These are phyloP conservation scores for Tetradesmus lagerheimii DNA, from an alignment of 139 green algal genomes.

Conservation along the genomic window DNA sequence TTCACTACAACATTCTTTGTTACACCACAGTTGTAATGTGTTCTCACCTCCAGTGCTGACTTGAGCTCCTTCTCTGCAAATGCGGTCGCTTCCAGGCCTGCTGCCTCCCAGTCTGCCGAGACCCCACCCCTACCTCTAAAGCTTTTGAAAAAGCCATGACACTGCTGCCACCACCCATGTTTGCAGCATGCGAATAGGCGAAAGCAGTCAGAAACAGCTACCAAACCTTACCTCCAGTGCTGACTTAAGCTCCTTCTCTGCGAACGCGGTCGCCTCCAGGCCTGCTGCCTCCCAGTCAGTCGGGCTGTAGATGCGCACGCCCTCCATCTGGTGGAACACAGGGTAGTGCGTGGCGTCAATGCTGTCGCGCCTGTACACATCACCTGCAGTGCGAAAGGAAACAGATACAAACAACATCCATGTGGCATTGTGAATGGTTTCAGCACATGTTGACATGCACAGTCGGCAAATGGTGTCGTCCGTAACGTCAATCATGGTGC, in stretches of 20 bases:
- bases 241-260: slow-evolving; percentile 89
- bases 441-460: too few relatives aligned
- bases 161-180: too few relatives aligned
- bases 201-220: too few relatives aligned
- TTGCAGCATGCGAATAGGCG: too few relatives aligned
- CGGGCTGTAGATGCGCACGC: slow-evolving; percentile 81
- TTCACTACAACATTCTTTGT: too few relatives aligned
- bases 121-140: too few relatives aligned
- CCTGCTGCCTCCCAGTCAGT: slow-evolving; percentile 77
- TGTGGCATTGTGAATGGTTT: too few relatives aligned
- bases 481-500: too few relatives aligned
- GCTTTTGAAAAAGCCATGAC: too few relatives aligned
- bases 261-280: slow-evolving; percentile 64
- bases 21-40: too few relatives aligned
- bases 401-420: not conserved
- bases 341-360: slow-evolving; percentile 99
- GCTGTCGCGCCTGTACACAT: slow-evolving; percentile 97
- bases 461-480: too few relatives aligned
- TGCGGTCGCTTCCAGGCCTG: slow-evolving; percentile 64
- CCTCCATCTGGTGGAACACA: slow-evolving; percentile 99
- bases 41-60: slow-evolving; percentile 85
- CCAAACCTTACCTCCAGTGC: slow-evolving; percentile 83
- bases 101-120: slow-evolving; percentile 76
- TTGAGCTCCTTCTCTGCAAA: slow-evolving; percentile 91
- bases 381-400: slow-evolving; percentile 58